Conservation (phyloP, 495 filamentous ascomycete genomes). For the Penicillium argentinense region DNA sequence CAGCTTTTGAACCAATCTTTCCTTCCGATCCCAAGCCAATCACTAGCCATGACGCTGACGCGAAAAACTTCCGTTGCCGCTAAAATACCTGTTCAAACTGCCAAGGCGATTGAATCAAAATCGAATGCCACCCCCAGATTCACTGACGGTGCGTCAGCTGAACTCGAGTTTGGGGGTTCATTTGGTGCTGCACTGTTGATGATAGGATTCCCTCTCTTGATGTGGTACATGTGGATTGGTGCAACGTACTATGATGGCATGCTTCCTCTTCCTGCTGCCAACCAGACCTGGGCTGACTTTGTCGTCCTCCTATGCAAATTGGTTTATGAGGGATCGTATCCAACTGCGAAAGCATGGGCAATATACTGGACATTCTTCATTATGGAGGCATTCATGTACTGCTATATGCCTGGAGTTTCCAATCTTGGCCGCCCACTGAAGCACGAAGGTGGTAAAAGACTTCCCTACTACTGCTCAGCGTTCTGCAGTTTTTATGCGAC, state of each 20-base stretch:
- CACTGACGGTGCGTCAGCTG: slow-evolving; percentile 7
- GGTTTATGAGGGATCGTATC: slow-evolving; percentile 75
- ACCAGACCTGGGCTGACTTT: slow-evolving; percentile 65
- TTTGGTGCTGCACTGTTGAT: slow-evolving; percentile 72
- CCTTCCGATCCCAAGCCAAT: neutral
- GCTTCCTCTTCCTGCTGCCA: slow-evolving; percentile 64
- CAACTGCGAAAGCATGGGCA: slow-evolving; percentile 69
- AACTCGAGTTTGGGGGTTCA: slow-evolving; percentile 86
- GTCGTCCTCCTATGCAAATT: slow-evolving; percentile 60
- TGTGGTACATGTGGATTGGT: slow-evolving; percentile 99
- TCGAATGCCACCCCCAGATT: neutral
- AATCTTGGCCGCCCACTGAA: slow-evolving; percentile 79
- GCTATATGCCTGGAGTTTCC: slow-evolving; percentile 76
- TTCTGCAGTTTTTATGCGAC: slow-evolving; percentile 79
- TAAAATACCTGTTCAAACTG: neutral
- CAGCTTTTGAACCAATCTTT: neutral
- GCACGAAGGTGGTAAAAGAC: slow-evolving; percentile 70
- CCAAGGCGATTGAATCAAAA: neutral
- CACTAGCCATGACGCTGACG: neutral
- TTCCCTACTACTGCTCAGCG: slow-evolving; percentile 87
- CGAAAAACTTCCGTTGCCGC: neutral
- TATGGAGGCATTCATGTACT: slow-evolving; percentile 72
- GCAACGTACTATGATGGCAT: slow-evolving; percentile 83
- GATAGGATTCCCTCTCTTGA: slow-evolving; percentile 82
- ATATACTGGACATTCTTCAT: slow-evolving; percentile 90